Base-by-base conservation (phyloP, 176 grass and related monocot genomes). In the Carex parvula region DNA sequence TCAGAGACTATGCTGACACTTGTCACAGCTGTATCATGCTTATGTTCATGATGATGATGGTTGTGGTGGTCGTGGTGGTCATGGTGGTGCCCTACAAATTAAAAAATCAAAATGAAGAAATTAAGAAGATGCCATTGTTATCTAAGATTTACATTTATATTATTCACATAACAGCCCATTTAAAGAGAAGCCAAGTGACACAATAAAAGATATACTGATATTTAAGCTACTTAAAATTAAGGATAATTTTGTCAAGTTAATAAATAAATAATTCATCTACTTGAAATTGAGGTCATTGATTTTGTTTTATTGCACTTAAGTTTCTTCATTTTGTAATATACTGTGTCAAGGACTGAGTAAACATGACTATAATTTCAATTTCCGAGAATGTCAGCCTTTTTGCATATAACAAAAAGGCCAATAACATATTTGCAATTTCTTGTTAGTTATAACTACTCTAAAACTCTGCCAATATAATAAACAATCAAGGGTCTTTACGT, bases 1-100 rank as follows among this genome's bases (percentile, higher is more conserved):
- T 97, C 94, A 37, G 91, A 97, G 63, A 97, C 94, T 29, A 97
- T 92, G 87, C 92, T 97, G 30, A 97, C 94, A 66, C 91, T 94
- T 86, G 92, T 92, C 80, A 97, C 90, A 59, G 91, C 92, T 65
- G 92, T 89, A 84, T 97, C 94, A 78, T 97, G 94, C 44, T 81
- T 97, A 87, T 97, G 94, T 84, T 97, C 92, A 79, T 97, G 90
- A 8, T 70, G 86, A 83, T 89, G 91, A 84, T 97, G 92, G 33
- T 90, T 91, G 60, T 91, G 94, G 22, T 87, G n/a, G n/a, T n/a
- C n/a, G n/a, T n/a, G n/a, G n/a, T n/a, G 65, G 64, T 88, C 7
- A 46, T 46, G 62, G 44, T 92, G 60, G 50, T 93, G 85, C 52
- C 90, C 65, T 61, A 61, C 20, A 61, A 61, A 22, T 61, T n/a